phyloP scores from a whole-genome alignment of 164 flowering plant genomes.

The Cinnamomum chago region DNA sequence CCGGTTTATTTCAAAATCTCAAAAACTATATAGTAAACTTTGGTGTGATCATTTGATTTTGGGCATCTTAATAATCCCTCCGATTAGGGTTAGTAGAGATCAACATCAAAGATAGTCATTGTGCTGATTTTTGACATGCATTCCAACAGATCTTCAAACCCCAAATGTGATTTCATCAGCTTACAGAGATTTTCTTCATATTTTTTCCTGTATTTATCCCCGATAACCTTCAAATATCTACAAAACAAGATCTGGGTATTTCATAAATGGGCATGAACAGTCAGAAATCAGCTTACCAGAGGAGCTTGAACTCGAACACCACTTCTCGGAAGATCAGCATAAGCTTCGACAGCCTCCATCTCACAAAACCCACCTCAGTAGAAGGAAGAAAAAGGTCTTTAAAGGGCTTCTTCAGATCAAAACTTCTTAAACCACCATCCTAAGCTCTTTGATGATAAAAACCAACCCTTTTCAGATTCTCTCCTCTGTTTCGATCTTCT shows the following conservation, averaged over 20 bases:
- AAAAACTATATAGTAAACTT: no score
- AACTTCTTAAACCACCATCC: background rate
- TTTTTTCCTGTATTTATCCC: background rate
- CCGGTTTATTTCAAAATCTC: no score
- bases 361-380: constrained; percentile 16
- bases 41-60: no score
- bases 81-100: no score
- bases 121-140: no score
- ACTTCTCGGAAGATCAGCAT: constrained; percentile 55
- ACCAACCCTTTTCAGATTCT: constrained; percentile 3
- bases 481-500: background rate
- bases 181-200: background rate
- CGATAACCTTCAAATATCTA: background rate
- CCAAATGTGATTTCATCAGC: background rate
- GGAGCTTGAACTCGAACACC: constrained; percentile 72
- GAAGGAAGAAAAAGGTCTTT: constrained; percentile 9
- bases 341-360: constrained; percentile 47
- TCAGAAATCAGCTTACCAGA: constrained; percentile 40
- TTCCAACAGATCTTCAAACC: no score
- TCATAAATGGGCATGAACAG: constrained; percentile 6
- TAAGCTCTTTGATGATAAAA: background rate
- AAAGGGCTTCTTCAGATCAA: background rate
- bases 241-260: constrained; percentile 22
- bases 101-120: background rate
- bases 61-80: no score